A percentile compares a stretch with the other conserved stretches of the same genome.
Evolutionary conservation across 495 filamentous ascomycete genomes (phyloP).

Genomic region (Lasiosphaeria hispida): DNA sequence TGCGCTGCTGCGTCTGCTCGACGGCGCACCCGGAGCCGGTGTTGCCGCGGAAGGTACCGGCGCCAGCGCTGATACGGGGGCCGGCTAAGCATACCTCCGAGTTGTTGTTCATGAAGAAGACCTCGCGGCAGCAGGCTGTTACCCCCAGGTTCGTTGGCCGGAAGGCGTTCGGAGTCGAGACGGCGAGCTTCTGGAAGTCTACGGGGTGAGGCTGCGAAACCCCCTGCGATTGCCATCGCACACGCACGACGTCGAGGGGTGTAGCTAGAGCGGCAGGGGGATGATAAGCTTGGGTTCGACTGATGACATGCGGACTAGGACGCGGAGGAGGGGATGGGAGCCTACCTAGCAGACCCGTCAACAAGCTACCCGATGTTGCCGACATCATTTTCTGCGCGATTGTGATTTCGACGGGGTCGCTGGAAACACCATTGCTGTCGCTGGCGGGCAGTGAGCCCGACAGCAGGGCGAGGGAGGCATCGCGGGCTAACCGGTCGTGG

Average conservation of each 20-base stretch:
- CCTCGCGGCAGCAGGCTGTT: conserved; percentile 92
- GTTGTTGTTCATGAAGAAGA: conserved; percentile 92
- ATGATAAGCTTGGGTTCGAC: conserved; percentile 13
- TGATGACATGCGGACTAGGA: background rate
- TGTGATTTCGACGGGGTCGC: conserved; percentile 60
- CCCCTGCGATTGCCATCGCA: conserved; percentile 84
- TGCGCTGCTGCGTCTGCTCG: conserved; percentile 76
- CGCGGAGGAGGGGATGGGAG: background rate
- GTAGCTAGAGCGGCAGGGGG: conserved; percentile 61
- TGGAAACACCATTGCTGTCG: conserved; percentile 25
- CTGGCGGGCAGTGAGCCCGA: conserved; percentile 6
- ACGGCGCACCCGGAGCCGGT: conserved; percentile 70
- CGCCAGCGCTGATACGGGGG: conserved; percentile 33
- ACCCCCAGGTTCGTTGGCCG: conserved; percentile 80
- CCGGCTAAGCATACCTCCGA: conserved; percentile 72
- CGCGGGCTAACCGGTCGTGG: conserved; percentile 15
- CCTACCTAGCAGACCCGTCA: conserved; percentile 87
- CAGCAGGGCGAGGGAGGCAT: conserved; percentile 3
- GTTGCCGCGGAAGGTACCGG: conserved; percentile 28
- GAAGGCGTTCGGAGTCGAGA: conserved; percentile 55
- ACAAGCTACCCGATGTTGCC: conserved; percentile 81
- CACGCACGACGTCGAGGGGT: conserved; percentile 93
- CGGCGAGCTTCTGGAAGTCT: conserved; percentile 41
- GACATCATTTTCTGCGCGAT: conserved; percentile 89
- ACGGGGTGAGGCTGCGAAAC: conserved; percentile 27